phyloP scores from a whole-genome alignment of 2,329 filamentous ascomycete species.

The Arthrobotrys iridis region DNA sequence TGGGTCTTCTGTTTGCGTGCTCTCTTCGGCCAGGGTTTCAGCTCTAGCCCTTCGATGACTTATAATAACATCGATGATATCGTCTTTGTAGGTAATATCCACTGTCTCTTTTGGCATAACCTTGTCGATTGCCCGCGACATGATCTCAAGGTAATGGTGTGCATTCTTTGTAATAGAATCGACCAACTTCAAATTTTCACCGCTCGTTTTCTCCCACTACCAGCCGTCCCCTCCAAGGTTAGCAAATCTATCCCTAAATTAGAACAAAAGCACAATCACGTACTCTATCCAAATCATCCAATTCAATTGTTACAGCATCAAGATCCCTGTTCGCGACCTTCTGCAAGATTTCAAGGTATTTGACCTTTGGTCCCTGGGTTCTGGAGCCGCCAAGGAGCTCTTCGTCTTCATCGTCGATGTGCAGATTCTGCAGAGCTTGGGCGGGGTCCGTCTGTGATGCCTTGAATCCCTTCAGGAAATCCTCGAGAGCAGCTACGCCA shows the following conservation, averaged over 20 bases:
- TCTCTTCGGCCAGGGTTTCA: slow-evolving; percentile 71
- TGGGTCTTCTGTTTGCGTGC: slow-evolving; percentile 72
- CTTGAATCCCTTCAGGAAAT: slow-evolving; percentile 90
- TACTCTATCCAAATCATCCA: slow-evolving; percentile 85
- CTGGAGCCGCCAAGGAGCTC: slow-evolving; percentile 79
- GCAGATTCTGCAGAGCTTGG: slow-evolving; percentile 83
- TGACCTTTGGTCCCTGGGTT: slow-evolving; percentile 70
- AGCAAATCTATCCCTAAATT: slow-evolving; percentile 18
- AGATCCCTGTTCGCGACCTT: slow-evolving; percentile 82
- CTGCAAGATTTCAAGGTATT: slow-evolving; percentile 89
- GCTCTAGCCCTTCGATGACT: slow-evolving; percentile 88
- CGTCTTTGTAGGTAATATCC: slow-evolving; percentile 93
- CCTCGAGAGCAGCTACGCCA: slow-evolving; percentile 77
- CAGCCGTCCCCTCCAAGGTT: slow-evolving; percentile 35
- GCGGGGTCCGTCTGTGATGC: slow-evolving; percentile 76
- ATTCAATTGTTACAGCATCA: slow-evolving; percentile 82
- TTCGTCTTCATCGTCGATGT: slow-evolving; percentile 84
- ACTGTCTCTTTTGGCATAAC: slow-evolving; percentile 80
- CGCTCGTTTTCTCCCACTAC: slow-evolving; percentile 75
- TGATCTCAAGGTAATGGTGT: slow-evolving; percentile 91
- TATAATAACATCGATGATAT: slow-evolving; percentile 96
- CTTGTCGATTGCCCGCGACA: slow-evolving; percentile 87
- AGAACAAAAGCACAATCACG: slow-evolving; percentile 57
- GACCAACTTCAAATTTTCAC: slow-evolving; percentile 77
- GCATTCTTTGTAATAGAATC: slow-evolving; percentile 89